Percentiles rank a stretch among this genome's conserved stretches.
These are phyloP conservation scores for Sphagnum tenellum DNA, from an alignment of 225 moss, liverwort and hornwort species.

Conservation along the genomic window DNA sequence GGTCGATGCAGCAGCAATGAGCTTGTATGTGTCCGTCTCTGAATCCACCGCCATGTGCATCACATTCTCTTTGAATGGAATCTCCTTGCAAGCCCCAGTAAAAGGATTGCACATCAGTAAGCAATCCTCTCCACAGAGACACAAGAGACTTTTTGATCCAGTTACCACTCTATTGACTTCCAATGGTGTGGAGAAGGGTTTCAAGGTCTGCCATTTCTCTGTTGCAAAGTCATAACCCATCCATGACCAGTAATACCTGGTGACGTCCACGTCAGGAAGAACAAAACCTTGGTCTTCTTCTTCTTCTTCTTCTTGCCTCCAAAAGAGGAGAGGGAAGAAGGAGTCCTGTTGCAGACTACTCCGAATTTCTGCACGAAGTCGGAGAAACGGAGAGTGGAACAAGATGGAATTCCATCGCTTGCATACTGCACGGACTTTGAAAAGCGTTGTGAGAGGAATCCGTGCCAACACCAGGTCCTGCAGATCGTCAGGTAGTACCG, in stretches of 20 bases:
- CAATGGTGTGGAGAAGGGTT: conserved; percentile 17
- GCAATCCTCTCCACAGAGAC: conserved; percentile 28
- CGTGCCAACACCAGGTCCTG: conserved; percentile 38
- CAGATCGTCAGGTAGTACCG: conserved; percentile 25
- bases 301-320: conserved; percentile 20
- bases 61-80: conserved; percentile 38
- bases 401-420: conserved; percentile 40
- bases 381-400: conserved; percentile 20
- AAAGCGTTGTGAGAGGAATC: conserved; percentile 20
- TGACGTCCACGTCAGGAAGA: neutral
- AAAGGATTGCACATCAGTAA: conserved; percentile 40
- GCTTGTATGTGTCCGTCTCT: conserved; percentile 14
- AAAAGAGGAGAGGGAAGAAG: conserved; percentile 42
- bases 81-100: conserved; percentile 21
- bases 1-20: conserved; percentile 31
- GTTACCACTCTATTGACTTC: conserved; percentile 23
- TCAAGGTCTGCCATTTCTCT: conserved; percentile 35
- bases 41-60: conserved; percentile 25
- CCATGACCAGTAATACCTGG: conserved; percentile 31
- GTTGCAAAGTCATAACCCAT: conserved; percentile 30
- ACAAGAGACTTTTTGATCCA: conserved; percentile 29
- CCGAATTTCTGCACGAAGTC: conserved; percentile 12
- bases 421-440: conserved; percentile 32
- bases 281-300: conserved; percentile 1
- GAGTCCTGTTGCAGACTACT: conserved; percentile 11